phyloP scores from a whole-genome alignment of 2,329 filamentous ascomycete species.

The Fusarium penzigii region DNA sequence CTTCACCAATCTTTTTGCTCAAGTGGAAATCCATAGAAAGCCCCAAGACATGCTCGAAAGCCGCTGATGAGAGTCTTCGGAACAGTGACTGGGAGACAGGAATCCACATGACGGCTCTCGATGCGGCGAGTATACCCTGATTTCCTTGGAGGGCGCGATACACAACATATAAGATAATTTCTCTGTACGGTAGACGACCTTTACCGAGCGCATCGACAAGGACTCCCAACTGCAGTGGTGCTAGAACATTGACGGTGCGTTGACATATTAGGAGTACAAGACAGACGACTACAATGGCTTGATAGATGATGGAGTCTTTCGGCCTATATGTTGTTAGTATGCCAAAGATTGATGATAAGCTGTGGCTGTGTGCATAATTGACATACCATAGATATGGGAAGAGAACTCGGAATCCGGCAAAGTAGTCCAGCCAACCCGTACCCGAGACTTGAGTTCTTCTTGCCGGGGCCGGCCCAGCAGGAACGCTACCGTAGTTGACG shows the following conservation, averaged over 20 bases:
- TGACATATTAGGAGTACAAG: conserved; percentile 43
- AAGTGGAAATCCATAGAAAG: conserved; percentile 53
- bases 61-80: conserved; percentile 43
- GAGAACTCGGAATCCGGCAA: conserved; percentile 45
- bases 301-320: conserved; percentile 42
- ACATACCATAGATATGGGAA: conserved; percentile 48
- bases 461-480: conserved; percentile 12
- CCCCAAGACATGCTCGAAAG: conserved; percentile 49
- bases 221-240: conserved; percentile 43
- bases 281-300: conserved; percentile 43
- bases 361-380: background rate
- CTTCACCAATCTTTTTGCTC: conserved; percentile 52
- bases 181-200: conserved; percentile 43
- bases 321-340: conserved; percentile 36
- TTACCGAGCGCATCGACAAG: conserved; percentile 43
- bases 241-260: conserved; percentile 45
- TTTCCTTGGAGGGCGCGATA: conserved; percentile 48
- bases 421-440: conserved; percentile 47
- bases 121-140: conserved; percentile 44
- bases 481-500: conserved; percentile 30
- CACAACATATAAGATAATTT: conserved; percentile 45
- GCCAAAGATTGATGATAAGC: background rate
- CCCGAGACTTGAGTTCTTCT: conserved; percentile 35
- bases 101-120: conserved; percentile 48
- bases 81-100: conserved; percentile 47